phyloP scores from a whole-genome alignment of 2,329 filamentous ascomycete species.

The Trichoderma gracile region DNA sequence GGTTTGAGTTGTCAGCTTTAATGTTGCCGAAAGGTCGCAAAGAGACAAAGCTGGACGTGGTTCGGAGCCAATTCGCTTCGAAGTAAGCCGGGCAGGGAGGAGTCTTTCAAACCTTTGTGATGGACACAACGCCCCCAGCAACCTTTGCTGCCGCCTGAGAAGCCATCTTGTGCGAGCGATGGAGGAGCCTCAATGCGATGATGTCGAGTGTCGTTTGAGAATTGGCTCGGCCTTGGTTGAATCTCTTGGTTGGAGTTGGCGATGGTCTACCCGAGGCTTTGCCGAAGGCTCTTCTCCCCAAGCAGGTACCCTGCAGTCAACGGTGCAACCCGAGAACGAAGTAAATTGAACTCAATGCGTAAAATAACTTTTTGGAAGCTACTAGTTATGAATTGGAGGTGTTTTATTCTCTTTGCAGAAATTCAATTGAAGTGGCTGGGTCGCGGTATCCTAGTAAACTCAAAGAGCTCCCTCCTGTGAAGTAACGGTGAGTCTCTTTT shows the following conservation, averaged over 20 bases:
- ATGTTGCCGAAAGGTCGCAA: not conserved
- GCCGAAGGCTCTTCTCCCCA: constrained; percentile 25
- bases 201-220: constrained; percentile 21
- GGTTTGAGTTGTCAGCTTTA: not conserved
- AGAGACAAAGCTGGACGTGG: not conserved
- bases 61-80: constrained; percentile 23
- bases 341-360: not conserved
- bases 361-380: too few relatives aligned
- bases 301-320: constrained; percentile 1
- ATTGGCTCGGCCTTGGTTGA: constrained; percentile 35
- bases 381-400: too few relatives aligned
- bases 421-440: not conserved
- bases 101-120: constrained; percentile 56
- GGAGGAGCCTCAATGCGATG: constrained; percentile 24
- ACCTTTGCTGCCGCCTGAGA: constrained; percentile 61
- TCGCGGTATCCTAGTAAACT: not conserved
- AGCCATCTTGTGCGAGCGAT: constrained; percentile 53
- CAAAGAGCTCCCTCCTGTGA: too few relatives aligned
- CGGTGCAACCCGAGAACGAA: not conserved
- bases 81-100: constrained; percentile 17
- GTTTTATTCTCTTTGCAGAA: too few relatives aligned
- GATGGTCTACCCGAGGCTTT: constrained; percentile 36
- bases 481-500: too few relatives aligned
- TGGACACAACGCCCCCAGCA: constrained; percentile 54
- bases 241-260: constrained; percentile 19